Evolutionary conservation across 1,284 basidiomycete genomes (phyloP).

Genomic region (Heimioporus retisporus): DNA sequence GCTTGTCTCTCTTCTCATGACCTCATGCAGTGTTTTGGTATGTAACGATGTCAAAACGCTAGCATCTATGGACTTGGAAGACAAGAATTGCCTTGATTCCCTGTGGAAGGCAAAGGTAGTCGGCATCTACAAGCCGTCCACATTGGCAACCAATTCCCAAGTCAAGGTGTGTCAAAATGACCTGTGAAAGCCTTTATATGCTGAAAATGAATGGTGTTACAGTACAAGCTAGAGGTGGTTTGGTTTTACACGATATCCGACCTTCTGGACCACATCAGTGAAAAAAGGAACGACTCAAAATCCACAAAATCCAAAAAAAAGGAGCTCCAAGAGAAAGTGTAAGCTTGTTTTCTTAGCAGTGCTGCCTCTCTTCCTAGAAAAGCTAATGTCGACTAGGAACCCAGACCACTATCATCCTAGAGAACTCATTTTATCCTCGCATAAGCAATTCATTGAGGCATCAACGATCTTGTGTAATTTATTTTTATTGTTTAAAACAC

Average conservation of each 20-base stretch:
- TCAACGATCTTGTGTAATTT: not conserved
- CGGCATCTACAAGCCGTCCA: not conserved
- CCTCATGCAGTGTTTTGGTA: not conserved
- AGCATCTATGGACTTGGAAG: too few relatives aligned
- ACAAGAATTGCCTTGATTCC: not conserved
- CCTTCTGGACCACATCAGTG: not conserved
- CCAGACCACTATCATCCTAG: conserved; percentile 11
- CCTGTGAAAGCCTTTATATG: too few relatives aligned
- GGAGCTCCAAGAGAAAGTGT: conserved; percentile 6
- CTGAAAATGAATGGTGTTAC: not conserved
- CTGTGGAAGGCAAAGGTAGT: conserved; percentile 21
- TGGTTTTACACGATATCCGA: conserved; percentile 14
- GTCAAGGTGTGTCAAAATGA: too few relatives aligned
- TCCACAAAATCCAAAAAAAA: conserved; percentile 6
- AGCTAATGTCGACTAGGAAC: not conserved
- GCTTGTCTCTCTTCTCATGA: not conserved
- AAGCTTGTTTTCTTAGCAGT: not conserved
- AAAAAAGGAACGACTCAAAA: conserved; percentile 4
- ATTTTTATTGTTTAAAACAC: not conserved
- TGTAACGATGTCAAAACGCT: not conserved
- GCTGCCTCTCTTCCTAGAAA: too few relatives aligned
- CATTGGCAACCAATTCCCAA: too few relatives aligned
- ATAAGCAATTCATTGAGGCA: conserved; percentile 2
- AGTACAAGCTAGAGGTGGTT: conserved; percentile 17
- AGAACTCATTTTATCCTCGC: conserved; percentile 13